Evolutionary conservation across 352 stramenopile species (phyloP).

Genomic region (Phytophthora podocarpi): DNA sequence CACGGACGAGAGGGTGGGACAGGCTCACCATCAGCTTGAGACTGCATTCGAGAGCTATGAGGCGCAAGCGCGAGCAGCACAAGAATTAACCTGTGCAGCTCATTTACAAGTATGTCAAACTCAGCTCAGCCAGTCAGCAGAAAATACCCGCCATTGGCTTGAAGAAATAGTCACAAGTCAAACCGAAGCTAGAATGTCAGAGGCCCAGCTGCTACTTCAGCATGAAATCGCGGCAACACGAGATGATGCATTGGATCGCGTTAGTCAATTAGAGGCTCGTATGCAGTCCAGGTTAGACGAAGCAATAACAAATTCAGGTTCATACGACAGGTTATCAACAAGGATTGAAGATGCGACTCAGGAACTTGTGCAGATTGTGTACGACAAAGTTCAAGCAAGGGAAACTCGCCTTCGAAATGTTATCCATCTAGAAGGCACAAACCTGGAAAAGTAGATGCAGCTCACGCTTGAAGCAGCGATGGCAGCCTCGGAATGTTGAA

Average conservation of each 20-base stretch:
- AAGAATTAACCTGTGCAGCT: background rate
- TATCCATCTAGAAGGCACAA: background rate
- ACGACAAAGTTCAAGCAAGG: background rate
- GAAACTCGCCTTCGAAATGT: background rate
- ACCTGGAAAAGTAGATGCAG: background rate
- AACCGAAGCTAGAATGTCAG: background rate
- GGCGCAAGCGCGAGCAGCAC: background rate
- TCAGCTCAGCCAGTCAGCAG: background rate
- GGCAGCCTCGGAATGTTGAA: background rate
- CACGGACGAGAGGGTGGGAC: background rate
- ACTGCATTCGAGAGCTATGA: background rate
- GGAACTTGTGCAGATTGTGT: background rate
- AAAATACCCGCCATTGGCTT: background rate
- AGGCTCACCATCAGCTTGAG: background rate
- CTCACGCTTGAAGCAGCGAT: background rate
- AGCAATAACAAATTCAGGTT: background rate
- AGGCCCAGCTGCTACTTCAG: background rate
- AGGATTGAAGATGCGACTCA: background rate
- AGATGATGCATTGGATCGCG: background rate
- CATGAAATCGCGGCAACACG: background rate
- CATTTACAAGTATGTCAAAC: background rate
- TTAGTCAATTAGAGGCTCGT: background rate
- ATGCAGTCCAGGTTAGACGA: background rate
- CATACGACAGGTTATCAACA: background rate
- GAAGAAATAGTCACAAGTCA: background rate